phyloP scores from a whole-genome alignment of 345 rosid species.

The Jatropha curcas region DNA sequence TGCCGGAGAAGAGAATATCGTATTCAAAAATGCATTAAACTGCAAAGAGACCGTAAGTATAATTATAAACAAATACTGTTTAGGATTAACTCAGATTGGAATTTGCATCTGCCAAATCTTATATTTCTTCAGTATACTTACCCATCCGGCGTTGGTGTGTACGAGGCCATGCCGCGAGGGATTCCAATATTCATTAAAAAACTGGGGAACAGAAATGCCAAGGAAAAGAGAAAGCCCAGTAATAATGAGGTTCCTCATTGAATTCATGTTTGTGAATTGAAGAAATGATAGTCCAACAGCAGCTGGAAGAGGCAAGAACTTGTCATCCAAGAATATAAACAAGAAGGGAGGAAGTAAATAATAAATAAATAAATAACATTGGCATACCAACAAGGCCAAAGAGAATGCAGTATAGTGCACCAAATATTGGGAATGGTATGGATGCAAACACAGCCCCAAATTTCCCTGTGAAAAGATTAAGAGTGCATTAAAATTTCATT shows the following conservation, averaged over 20 bases:
- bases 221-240: constrained; percentile 37
- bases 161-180: constrained; percentile 29
- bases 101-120: no score
- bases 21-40: constrained; percentile 35
- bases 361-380: neutral
- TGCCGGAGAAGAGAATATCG: constrained; percentile 32
- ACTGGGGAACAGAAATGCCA: constrained; percentile 35
- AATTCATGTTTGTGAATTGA: constrained; percentile 40
- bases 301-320: constrained; percentile 17
- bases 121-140: neutral
- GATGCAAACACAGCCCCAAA: constrained; percentile 33
- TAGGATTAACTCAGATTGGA: no score
- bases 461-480: constrained; percentile 21
- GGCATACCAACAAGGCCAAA: constrained; percentile 36
- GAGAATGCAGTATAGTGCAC: constrained; percentile 29
- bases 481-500: no score
- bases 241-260: constrained; percentile 37
- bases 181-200: constrained; percentile 33
- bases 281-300: constrained; percentile 36
- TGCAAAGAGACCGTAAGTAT: constrained; percentile 22
- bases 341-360: neutral
- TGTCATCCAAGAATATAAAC: neutral
- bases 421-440: constrained; percentile 28
- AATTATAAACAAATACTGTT: no score
- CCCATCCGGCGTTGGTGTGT: constrained; percentile 37